phyloP scores from a whole-genome alignment of 495 filamentous ascomycete genomes.

The Hapsidospora chrysogenum region DNA sequence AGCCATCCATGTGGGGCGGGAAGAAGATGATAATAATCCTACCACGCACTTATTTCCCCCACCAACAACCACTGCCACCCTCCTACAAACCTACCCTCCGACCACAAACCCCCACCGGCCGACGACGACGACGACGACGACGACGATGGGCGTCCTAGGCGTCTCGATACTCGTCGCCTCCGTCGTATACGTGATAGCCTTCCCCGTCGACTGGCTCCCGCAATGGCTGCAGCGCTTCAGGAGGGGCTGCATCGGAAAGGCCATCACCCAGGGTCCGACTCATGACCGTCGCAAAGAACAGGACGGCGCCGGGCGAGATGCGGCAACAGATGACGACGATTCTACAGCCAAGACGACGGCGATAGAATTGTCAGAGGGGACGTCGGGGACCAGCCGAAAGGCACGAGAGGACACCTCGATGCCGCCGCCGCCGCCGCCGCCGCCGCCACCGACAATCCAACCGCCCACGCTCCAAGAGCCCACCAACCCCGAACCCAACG shows the following conservation, averaged over 20 bases:
- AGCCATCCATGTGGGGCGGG: no score
- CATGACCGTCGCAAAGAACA: not conserved
- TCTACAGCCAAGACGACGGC: not conserved
- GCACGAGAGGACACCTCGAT: conserved; percentile 5
- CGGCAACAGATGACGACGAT: not conserved
- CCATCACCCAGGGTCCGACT: not conserved
- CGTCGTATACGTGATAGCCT: conserved; percentile 30
- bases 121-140: no score
- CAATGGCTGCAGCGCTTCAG: conserved; percentile 13
- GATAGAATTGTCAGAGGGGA: not conserved
- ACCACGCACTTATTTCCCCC: no score
- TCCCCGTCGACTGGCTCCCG: conserved; percentile 24
- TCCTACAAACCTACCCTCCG: no score
- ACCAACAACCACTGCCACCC: no score
- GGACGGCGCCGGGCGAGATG: not conserved
- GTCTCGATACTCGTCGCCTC: conserved; percentile 37
- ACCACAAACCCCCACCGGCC: no score
- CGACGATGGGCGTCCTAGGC: conserved; percentile 38
- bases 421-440: conserved; percentile 5
- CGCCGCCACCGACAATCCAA: conserved; percentile 1
- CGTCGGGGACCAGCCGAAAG: not conserved
- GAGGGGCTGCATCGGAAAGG: conserved; percentile 8
- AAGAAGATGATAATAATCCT: no score
- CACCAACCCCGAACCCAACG: conserved; percentile 6
- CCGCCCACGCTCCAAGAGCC: conserved; percentile 2